These are phyloP conservation scores for Coemansia sp. DNA, from an alignment of 192 early-diverging fungal genomes.

Conservation along the genomic window DNA sequence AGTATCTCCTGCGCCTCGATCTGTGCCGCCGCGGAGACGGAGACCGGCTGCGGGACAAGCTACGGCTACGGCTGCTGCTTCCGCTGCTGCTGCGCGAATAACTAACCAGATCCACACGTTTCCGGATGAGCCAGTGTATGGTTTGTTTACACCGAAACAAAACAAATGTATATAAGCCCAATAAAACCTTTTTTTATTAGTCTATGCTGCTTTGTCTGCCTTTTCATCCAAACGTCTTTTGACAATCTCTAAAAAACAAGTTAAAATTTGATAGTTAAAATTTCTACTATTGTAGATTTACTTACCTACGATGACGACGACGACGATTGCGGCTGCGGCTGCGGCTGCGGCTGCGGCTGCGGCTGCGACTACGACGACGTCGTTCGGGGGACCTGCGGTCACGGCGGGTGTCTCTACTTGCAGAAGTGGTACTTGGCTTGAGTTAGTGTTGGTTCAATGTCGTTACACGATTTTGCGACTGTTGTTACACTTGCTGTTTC, in stretches of 20 bases:
- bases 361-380: constrained; percentile 23
- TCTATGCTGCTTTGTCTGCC: too few species aligned
- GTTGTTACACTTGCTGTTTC: not conserved
- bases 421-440: not conserved
- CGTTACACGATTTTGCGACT: not conserved
- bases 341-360: constrained; percentile 11
- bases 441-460: constrained; percentile 2
- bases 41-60: constrained; percentile 16
- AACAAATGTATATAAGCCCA: not conserved
- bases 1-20: constrained; percentile 17
- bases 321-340: constrained; percentile 10
- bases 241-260: not conserved
- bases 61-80: constrained; percentile 12
- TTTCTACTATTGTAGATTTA: not conserved
- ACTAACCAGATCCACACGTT: not conserved
- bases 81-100: constrained; percentile 11
- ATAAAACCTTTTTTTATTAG: not conserved
- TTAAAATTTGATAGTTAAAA: not conserved
- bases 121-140: too few species aligned
- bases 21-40: constrained; percentile 10
- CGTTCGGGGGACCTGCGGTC: constrained; percentile 38
- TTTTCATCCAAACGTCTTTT: not conserved
- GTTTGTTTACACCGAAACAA: not conserved
- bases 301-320: constrained; percentile 5
- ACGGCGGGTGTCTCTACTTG: constrained; percentile 23